phyloP scores from a whole-genome alignment of 1,284 basidiomycete genomes.

The Taiwanofungus camphoratus region DNA sequence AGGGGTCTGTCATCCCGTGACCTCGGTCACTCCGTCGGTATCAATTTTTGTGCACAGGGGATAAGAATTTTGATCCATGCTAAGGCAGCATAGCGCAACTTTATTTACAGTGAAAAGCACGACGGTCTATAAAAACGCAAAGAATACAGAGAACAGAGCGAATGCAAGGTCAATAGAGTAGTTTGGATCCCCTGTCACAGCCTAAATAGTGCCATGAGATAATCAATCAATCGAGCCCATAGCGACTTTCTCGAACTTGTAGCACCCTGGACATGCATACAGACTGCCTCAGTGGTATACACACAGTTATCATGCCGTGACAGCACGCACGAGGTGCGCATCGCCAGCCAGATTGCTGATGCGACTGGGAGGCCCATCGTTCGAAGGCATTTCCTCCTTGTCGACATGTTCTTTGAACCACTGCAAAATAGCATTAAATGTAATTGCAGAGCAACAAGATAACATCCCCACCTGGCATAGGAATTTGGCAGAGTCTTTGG shows the following conservation, averaged over 20 bases:
- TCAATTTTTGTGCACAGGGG: too few species aligned
- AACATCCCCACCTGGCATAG: conserved; percentile 33
- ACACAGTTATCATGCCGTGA: conserved; percentile 2
- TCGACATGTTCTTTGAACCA: conserved; percentile 29
- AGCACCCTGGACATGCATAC: neutral
- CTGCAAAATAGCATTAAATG: conserved; percentile 8
- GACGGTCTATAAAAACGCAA: too few species aligned
- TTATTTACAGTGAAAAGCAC: too few species aligned
- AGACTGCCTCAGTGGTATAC: neutral
- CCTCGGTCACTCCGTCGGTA: too few species aligned
- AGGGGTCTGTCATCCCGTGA: too few species aligned
- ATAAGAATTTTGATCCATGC: too few species aligned
- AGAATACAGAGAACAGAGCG: too few species aligned
- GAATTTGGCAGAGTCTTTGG: conserved; percentile 62
- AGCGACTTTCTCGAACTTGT: neutral
- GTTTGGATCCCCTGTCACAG: too few species aligned
- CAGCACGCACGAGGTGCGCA: conserved; percentile 8
- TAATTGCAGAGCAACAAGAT: neutral
- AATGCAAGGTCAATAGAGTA: too few species aligned
- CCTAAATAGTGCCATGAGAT: neutral
- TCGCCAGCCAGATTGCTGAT: neutral
- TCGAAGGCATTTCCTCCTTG: conserved; percentile 8
- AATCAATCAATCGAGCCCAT: neutral
- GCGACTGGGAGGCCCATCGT: conserved; percentile 3
- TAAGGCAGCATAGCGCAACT: too few species aligned